Percentiles rank a stretch among this genome's conserved stretches.
Evolutionary conservation across 345 rosid species (phyloP).

Genomic region (Hibiscus mutabilis): DNA sequence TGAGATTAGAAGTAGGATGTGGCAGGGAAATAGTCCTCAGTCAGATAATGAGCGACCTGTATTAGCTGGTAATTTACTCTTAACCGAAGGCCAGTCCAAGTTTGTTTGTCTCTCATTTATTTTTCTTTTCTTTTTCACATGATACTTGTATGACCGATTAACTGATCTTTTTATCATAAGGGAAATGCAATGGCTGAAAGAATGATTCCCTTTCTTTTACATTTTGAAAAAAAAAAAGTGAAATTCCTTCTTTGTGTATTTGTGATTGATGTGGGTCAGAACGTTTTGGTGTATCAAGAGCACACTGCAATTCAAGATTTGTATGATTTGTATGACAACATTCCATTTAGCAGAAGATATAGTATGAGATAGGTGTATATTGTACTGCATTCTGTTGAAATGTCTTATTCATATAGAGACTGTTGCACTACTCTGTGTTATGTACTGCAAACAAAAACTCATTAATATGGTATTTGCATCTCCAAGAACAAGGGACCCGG

Average conservation of each 20-base stretch:
- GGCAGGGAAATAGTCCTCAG: conserved; percentile 29
- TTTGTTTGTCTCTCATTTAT: background rate
- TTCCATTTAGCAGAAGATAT: conserved; percentile 1
- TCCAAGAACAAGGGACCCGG: background rate
- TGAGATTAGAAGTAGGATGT: too few relatives aligned
- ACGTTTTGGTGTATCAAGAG: conserved; percentile 3
- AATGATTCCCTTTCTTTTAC: background rate
- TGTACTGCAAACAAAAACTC: background rate
- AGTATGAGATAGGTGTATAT: background rate
- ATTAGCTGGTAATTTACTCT: conserved; percentile 18
- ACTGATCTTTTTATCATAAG: background rate
- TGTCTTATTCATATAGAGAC: background rate
- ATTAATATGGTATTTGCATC: background rate
- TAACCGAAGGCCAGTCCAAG: background rate
- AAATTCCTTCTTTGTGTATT: background rate
- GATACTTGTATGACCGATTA: background rate
- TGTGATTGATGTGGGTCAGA: background rate
- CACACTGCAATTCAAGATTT: background rate
- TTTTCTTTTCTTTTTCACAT: background rate
- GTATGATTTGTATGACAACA: background rate
- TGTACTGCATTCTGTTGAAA: background rate
- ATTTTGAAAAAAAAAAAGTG: background rate
- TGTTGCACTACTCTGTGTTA: background rate
- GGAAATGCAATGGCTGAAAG: background rate
- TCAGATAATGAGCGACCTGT: conserved; percentile 16